Base-by-base conservation (phyloP, 805 yeast species). In the Novakomyces olei region DNA sequence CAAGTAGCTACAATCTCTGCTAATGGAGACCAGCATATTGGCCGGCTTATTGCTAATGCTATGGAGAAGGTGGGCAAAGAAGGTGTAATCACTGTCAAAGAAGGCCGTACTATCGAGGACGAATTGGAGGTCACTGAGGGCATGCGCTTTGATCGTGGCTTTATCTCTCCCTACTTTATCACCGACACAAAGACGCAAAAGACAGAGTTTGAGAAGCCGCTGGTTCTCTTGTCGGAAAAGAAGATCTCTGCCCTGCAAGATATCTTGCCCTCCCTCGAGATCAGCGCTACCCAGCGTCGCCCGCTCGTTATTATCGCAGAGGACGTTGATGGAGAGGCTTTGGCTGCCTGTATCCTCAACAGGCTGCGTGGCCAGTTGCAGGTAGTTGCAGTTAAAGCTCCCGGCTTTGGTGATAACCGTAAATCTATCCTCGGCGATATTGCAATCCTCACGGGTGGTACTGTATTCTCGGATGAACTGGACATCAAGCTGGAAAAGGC, bases 11-110 rank as follows among this genome's bases (percentile, higher is more conserved):
- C 95, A 36, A 85, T 85, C 48, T 79, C 94, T 35, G 95, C 96
- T 41, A 85, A 85, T 55, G 96, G 96, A 42, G 98, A 85, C 53
- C 50, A 65, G 19, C 93, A 83, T 63, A 77, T 85, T 44, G 98
- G 98, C 54, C 61, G 67, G 51, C 63, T 88, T 45, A 66, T 85
- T 51, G 93, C 96, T 34, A 68, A 74, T 35, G 96, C 98, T 42
- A 85, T 85, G 91, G 95, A 81, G 60, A 83, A 83, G 57, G 98
- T 85, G 39, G 98, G 98, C 47, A 81, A 85, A 60, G 96, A 85
- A 57, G 98, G 98, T 65, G 96, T 85, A 41, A 83, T 85, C 55
- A 85, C 96, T 44, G 88, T 85, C 48, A 85, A 75, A 64, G 94
- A 80, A 58, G 96, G 96, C 46, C 83, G 80, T 66, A 88, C 95